Evolutionary conservation across 2,329 filamentous ascomycete species (phyloP).

Genomic region (Alternaria arborescens): DNA sequence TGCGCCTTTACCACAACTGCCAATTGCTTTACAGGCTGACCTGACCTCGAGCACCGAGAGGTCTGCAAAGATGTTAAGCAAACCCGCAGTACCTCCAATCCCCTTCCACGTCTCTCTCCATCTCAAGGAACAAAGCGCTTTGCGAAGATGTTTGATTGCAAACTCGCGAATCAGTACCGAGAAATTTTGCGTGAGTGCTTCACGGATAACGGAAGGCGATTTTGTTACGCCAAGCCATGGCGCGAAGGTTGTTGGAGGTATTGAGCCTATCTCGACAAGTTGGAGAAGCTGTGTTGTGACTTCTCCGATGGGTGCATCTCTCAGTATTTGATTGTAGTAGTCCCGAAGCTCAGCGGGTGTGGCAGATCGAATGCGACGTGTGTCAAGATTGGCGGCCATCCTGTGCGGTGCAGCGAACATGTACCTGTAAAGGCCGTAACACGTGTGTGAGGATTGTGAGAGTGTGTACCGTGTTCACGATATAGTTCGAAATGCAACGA

Average conservation of each 20-base stretch:
- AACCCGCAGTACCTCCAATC: slow-evolving; percentile 35
- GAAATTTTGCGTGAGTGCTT: slow-evolving; percentile 32
- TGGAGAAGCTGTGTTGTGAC: slow-evolving; percentile 18
- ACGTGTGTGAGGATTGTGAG: no score
- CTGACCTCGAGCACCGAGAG: slow-evolving; percentile 39
- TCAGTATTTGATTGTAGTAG: slow-evolving; percentile 12
- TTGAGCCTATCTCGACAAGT: slow-evolving; percentile 25
- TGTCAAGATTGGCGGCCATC: slow-evolving; percentile 11
- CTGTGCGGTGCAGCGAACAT: neutral
- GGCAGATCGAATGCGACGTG: slow-evolving; percentile 14
- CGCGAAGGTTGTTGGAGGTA: slow-evolving; percentile 28
- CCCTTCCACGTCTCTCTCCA: slow-evolving; percentile 42
- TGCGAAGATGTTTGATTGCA: slow-evolving; percentile 32
- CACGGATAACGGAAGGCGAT: slow-evolving; percentile 24
- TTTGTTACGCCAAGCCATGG: slow-evolving; percentile 38
- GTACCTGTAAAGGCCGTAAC: no score
- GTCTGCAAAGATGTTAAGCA: slow-evolving; percentile 32
- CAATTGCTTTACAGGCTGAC: slow-evolving; percentile 29
- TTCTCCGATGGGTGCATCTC: neutral
- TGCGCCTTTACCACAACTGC: slow-evolving; percentile 17
- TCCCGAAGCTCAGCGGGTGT: slow-evolving; percentile 12
- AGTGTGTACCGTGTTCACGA: no score
- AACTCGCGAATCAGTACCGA: slow-evolving; percentile 32
- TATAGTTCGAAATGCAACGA: no score
- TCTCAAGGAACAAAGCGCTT: slow-evolving; percentile 19